Base-by-base conservation (phyloP, 768 basidiomycete genomes). In the Hydnum rufescens region DNA sequence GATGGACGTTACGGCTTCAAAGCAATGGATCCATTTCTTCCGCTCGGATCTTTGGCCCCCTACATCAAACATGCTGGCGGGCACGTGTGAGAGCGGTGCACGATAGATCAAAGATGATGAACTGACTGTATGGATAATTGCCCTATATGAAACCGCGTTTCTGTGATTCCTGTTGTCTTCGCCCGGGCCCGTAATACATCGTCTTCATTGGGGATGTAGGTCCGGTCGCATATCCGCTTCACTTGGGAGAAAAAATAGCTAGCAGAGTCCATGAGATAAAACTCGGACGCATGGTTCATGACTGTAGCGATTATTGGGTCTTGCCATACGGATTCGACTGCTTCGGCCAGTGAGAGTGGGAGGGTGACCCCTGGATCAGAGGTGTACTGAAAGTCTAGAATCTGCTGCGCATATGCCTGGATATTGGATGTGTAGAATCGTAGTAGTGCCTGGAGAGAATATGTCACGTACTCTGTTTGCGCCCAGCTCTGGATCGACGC, bases 401-500 rank as follows among this genome's bases (percentile, higher is more conserved):
- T 69, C 32, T 62, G 57, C 44, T 70, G 67, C 48, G 67, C 67
- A 57, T 66, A 67, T 4, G 58, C 61, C 65, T 65, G 55, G 28
- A 53, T 16, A 32, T 8, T 16, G 43, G 13, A 5, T 25, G 42
- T 54, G 6, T 29, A 13, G 32, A 47, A 49, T 30, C 30, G 26
- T 49, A 30, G 32, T 29, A n/a, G n/a, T n/a, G 31, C 13, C 44
- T 13, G 8, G 44, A 47, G 8, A 16, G 16, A 26, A 43, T 6
- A 5, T 2, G 25, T n/a, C 22, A 60, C 62, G 51, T 51, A 63
- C 66, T 47, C 81, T 68, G 62, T 89, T 92, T 16, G 68, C 61
- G 8, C 77, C 71, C 32, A 77, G 73, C 3, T 72, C 71, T 32
- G 82, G 86, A 57, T 90, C 84, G 22, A 88, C 70, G 32, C 80